phyloP scores from a whole-genome alignment of 768 basidiomycete species.

The Lactarius deliciosus region DNA sequence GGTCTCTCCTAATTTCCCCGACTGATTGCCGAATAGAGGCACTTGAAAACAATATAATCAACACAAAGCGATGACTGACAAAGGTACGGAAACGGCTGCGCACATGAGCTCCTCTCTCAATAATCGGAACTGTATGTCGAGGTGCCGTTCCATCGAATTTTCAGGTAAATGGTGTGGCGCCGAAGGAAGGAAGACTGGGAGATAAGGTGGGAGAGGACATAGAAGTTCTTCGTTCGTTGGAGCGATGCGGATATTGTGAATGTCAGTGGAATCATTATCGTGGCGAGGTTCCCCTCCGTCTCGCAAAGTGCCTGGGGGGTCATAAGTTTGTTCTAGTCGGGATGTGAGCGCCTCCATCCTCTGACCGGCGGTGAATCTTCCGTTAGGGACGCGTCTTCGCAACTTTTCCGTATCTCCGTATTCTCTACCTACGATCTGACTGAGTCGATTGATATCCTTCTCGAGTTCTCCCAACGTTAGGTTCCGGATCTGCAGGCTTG shows the following conservation, averaged over 20 bases:
- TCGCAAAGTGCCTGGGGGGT: conserved; percentile 55
- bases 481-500: conserved; percentile 37
- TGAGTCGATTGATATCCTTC: conserved; percentile 37
- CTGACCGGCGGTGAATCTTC: conserved; percentile 26
- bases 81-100: conserved; percentile 27
- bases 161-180: conserved; percentile 62
- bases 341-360: conserved; percentile 40
- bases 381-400: conserved; percentile 9
- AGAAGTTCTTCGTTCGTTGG: conserved; percentile 70
- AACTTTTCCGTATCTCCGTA: conserved; percentile 37
- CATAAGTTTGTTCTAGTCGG: conserved; percentile 45
- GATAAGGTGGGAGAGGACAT: conserved; percentile 48
- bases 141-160: conserved; percentile 60
- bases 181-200: conserved; percentile 57
- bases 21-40: conserved; percentile 31
- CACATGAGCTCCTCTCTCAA: conserved; percentile 72
- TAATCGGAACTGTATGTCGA: conserved; percentile 76
- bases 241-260: conserved; percentile 59
- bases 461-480: conserved; percentile 41
- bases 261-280: conserved; percentile 62
- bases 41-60: conserved; percentile 17
- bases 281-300: conserved; percentile 53
- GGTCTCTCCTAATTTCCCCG: conserved; percentile 24
- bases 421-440: conserved; percentile 53
- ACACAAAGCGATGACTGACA: background rate